A percentile compares a stretch with the other conserved stretches of the same genome.
These are phyloP conservation scores for Neophaeococcomyces aloes DNA, from an alignment of 2,329 filamentous ascomycete genomes.

Conservation along the genomic window DNA sequence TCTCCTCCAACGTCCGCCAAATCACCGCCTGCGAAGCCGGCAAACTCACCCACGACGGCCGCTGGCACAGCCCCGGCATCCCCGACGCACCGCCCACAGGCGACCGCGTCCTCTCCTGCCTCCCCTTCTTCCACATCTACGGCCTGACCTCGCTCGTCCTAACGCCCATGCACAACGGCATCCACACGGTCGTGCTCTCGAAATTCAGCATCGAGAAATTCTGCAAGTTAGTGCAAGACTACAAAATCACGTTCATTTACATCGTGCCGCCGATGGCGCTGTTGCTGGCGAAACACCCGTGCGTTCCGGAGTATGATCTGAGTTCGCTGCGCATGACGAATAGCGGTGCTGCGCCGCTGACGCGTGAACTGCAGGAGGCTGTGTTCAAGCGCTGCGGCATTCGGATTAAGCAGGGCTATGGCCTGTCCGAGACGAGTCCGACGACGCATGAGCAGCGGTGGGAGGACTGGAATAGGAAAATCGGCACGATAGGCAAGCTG, in stretches of 20 bases:
- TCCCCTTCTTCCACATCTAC: slow-evolving; percentile 90
- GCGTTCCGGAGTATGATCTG: slow-evolving; percentile 71
- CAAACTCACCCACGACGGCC: slow-evolving; percentile 48
- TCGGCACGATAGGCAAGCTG: slow-evolving; percentile 69
- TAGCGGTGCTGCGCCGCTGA: slow-evolving; percentile 76
- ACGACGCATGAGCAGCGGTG: slow-evolving; percentile 64
- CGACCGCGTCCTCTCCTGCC: slow-evolving; percentile 65
- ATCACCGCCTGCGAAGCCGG: slow-evolving; percentile 43
- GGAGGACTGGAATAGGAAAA: slow-evolving; percentile 63
- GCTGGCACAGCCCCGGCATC: slow-evolving; percentile 25
- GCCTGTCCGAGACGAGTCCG: slow-evolving; percentile 76
- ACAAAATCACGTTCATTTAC: slow-evolving; percentile 66
- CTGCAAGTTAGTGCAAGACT: slow-evolving; percentile 64
- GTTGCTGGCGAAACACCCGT: slow-evolving; percentile 65
- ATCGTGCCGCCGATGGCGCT: slow-evolving; percentile 78
- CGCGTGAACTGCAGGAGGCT: slow-evolving; percentile 64
- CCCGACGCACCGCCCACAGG: slow-evolving; percentile 39
- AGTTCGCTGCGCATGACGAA: slow-evolving; percentile 71
- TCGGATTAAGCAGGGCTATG: slow-evolving; percentile 82
- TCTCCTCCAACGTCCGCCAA: slow-evolving; percentile 63
- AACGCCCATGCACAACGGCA: slow-evolving; percentile 54
- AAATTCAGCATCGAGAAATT: slow-evolving; percentile 74
- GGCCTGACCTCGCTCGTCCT: slow-evolving; percentile 66
- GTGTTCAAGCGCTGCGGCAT: slow-evolving; percentile 65
- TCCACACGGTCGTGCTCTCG: slow-evolving; percentile 59